A percentile compares a stretch with the other conserved stretches of the same genome.
Evolutionary conservation across 345 rosid species (phyloP).

Genomic region (Corchorus olitorius): DNA sequence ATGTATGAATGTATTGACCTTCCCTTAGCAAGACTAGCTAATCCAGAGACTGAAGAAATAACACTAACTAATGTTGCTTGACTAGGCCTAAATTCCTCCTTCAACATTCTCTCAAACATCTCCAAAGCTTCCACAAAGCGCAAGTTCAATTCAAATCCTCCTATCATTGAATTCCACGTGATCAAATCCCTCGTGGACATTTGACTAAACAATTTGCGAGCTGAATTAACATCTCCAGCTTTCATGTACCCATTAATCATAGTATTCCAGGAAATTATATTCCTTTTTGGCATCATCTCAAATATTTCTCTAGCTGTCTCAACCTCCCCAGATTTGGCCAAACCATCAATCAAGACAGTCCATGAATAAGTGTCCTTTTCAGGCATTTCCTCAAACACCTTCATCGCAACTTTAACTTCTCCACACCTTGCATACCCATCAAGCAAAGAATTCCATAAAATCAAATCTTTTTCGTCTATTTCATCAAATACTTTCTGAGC

Average conservation of each 20-base stretch:
- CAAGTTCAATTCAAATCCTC: slow-evolving; percentile 38
- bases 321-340: slow-evolving; percentile 26
- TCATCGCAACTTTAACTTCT: slow-evolving; percentile 33
- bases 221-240: slow-evolving; percentile 40
- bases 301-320: slow-evolving; percentile 37
- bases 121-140: slow-evolving; percentile 36
- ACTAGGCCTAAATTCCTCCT: slow-evolving; percentile 8
- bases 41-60: slow-evolving; percentile 57
- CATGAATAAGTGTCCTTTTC: slow-evolving; percentile 43
- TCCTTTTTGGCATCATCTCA: slow-evolving; percentile 41
- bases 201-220: slow-evolving; percentile 36
- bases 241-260: slow-evolving; percentile 41
- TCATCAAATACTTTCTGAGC: slow-evolving; percentile 45
- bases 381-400: slow-evolving; percentile 49
- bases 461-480: slow-evolving; percentile 32
- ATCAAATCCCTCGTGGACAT: slow-evolving; percentile 42
- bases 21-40: slow-evolving; percentile 48
- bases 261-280: slow-evolving; percentile 49
- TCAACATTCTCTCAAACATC: slow-evolving; percentile 36
- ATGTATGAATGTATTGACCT: slow-evolving; percentile 67
- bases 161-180: slow-evolving; percentile 47
- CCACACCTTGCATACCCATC: slow-evolving; percentile 31
- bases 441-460: slow-evolving; percentile 51
- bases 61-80: slow-evolving; percentile 23
- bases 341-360: slow-evolving; percentile 50